Evolutionary conservation across 768 basidiomycete genomes (phyloP).

Genomic region (Boletus vermiculosoides): DNA sequence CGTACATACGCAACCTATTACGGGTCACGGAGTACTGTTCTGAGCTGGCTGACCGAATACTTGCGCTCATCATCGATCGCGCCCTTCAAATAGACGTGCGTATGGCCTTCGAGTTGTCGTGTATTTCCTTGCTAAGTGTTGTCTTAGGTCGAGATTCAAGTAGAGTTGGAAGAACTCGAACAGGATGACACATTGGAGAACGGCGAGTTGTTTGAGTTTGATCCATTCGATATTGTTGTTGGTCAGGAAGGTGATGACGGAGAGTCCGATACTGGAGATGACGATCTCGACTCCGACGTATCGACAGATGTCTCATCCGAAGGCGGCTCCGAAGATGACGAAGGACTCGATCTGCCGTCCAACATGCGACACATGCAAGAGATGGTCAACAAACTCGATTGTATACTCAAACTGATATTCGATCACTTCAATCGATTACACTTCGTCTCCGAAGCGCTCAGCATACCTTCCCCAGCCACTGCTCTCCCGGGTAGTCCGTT

Average conservation of each 20-base stretch:
- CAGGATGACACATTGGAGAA: slow-evolving; percentile 54
- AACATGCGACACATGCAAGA: slow-evolving; percentile 71
- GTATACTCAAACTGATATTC: slow-evolving; percentile 80
- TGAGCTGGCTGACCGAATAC: slow-evolving; percentile 78
- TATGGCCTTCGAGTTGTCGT: slow-evolving; percentile 8
- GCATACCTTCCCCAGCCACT: slow-evolving; percentile 13
- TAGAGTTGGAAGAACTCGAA: slow-evolving; percentile 91
- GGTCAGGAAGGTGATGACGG: slow-evolving; percentile 69
- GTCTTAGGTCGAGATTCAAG: slow-evolving; percentile 88
- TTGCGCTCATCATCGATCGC: slow-evolving; percentile 88
- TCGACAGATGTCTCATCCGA: slow-evolving; percentile 80
- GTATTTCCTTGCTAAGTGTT: background rate
- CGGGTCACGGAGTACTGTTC: slow-evolving; percentile 84
- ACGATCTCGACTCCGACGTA: slow-evolving; percentile 47
- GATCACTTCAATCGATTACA: slow-evolving; percentile 70
- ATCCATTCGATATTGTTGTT: slow-evolving; percentile 82
- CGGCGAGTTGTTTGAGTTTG: slow-evolving; percentile 67
- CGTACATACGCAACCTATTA: slow-evolving; percentile 89
- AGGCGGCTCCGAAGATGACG: slow-evolving; percentile 48
- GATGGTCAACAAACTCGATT: slow-evolving; percentile 91
- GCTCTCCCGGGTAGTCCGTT: slow-evolving; percentile 5
- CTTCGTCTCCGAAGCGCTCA: slow-evolving; percentile 23
- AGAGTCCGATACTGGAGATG: slow-evolving; percentile 56
- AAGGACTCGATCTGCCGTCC: slow-evolving; percentile 36
- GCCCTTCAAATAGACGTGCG: slow-evolving; percentile 93